Conservation (phyloP, 495 filamentous ascomycete species). For the Lophium mytilinum region DNA sequence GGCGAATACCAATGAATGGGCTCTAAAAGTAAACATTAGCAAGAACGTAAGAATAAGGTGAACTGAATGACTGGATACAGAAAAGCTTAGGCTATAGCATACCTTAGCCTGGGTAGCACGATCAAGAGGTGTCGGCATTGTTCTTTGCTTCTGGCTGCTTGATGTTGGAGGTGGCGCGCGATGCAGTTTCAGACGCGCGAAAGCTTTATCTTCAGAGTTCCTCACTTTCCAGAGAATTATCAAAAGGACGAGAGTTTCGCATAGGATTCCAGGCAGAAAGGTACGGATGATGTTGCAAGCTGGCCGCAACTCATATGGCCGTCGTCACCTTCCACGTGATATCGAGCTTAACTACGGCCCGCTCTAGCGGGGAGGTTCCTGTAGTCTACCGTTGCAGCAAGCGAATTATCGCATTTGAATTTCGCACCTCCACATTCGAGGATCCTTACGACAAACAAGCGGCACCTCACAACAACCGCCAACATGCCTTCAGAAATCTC, state of each 20-base stretch:
- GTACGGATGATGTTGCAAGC: not conserved
- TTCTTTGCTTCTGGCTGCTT: constrained; percentile 1
- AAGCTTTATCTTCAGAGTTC: too few relatives aligned
- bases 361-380: not conserved
- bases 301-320: not conserved
- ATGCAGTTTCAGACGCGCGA: not conserved
- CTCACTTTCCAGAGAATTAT: too few relatives aligned
- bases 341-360: not conserved
- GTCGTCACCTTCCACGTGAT: not conserved
- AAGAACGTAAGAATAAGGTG: constrained; percentile 38
- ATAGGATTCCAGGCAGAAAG: not conserved
- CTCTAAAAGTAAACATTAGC: constrained; percentile 4
- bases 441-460: not conserved
- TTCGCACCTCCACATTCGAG: too few relatives aligned
- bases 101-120: constrained; percentile 22
- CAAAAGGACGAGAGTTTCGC: too few relatives aligned
- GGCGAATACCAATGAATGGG: constrained; percentile 13
- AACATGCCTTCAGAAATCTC: constrained; percentile 95
- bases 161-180: not conserved
- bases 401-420: too few relatives aligned
- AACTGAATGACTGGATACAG: constrained; percentile 3
- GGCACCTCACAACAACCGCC: constrained; percentile 25
- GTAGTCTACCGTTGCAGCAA: not conserved
- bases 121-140: constrained; percentile 30
- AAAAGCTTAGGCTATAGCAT: not conserved